Evolutionary conservation across 2,329 filamentous ascomycete species (phyloP).

Genomic region (Xylaria sp.): DNA sequence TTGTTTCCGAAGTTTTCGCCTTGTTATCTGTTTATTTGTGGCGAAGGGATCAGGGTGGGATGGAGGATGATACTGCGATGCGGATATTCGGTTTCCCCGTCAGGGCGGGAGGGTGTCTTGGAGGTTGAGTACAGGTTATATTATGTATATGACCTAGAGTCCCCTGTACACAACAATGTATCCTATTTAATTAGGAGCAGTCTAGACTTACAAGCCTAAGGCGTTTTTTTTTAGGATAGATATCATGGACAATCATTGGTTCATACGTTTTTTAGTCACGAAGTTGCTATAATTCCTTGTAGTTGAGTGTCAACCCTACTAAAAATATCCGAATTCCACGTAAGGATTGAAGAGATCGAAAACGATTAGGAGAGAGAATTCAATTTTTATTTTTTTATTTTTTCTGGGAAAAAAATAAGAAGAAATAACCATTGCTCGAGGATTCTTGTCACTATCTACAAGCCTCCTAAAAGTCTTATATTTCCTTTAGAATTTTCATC

Average conservation of each 20-base stretch:
- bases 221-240: background rate
- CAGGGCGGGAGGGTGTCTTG: background rate
- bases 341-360: background rate
- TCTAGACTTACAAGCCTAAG: background rate
- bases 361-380: too few relatives aligned
- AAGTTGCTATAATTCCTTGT: background rate
- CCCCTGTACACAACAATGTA: background rate
- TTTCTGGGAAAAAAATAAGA: background rate
- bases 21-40: background rate
- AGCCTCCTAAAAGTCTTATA: background rate
- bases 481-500: background rate
- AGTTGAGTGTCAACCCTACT: background rate
- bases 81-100: constrained; percentile 8
- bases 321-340: background rate
- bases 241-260: background rate
- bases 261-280: background rate
- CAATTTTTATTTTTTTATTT: too few relatives aligned
- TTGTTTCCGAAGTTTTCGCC: constrained; percentile 23
- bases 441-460: background rate
- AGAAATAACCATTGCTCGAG: background rate
- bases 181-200: background rate
- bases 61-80: background rate
- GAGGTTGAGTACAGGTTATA: background rate
- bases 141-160: background rate
- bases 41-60: background rate